Base-by-base conservation (phyloP, 352 stramenopile genomes). In the Globisporangium polare region DNA sequence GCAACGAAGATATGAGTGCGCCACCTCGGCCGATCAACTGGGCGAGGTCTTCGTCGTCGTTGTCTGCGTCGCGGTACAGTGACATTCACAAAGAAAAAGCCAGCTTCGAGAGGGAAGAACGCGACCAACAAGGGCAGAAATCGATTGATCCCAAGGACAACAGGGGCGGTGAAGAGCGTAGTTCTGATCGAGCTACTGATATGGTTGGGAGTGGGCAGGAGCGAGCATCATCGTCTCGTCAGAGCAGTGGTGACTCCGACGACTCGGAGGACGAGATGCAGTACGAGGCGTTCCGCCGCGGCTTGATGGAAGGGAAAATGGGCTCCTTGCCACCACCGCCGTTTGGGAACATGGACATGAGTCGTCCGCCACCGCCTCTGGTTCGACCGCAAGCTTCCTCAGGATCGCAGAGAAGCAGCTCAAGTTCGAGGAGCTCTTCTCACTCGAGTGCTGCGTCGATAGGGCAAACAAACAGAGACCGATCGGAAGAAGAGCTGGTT, bases 261-360 rank as follows among this genome's bases (percentile, higher is more conserved):
- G 54, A 52, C 17, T 54, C 42, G 18, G 20, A 62, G 10, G 62
- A 63, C 31, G 62, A 59, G 2, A 50, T 58, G 35, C 45, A 53
- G 12, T 67, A 63, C 49, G 62, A 63, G 54, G 27, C 37, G 33
- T 60, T 67, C 20, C 55, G 54, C 9, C 46, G 49, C 37, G 47
- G 37, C 15, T 56, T 63, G 15, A 20, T 60, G 52, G 33, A 73
- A 27, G 13, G 68, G 22, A 50, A 66, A 59, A 57, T 76, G 8
- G 63, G 65, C 13, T 54, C 58, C 8, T 26, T 86, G 6, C 72
- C 71, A 6, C 68, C 73, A 27, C 72, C 69, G 51, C 74, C 78
- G 46, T 60, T 85, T 24, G 68, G 61, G 1, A 63, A 47, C 31
- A 29, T 82, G 24, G 66, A 87, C 45, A 87, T 86, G 79, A 83